These are phyloP conservation scores for Dacryopinax spathularia DNA, from an alignment of 768 basidiomycete species.

Conservation along the genomic window DNA sequence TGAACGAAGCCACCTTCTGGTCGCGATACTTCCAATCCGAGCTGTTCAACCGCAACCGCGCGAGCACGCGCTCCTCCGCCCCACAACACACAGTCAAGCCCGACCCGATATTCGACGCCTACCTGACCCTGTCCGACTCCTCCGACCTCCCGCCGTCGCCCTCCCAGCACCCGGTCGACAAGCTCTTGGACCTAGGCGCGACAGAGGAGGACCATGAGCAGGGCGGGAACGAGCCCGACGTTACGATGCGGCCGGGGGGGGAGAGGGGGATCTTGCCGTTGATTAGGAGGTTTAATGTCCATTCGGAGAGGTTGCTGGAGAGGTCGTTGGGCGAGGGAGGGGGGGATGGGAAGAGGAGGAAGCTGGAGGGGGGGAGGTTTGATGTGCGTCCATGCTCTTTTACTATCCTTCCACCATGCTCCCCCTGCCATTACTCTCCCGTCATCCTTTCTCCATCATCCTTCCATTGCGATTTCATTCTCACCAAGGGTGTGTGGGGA, in stretches of 20 bases:
- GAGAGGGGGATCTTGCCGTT: constrained; percentile 78
- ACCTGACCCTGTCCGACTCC: constrained; percentile 94
- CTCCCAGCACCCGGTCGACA: constrained; percentile 45
- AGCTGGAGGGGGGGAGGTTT: neutral
- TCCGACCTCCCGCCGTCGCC: constrained; percentile 35
- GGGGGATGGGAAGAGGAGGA: neutral
- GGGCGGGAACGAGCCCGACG: constrained; percentile 79
- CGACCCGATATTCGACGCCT: constrained; percentile 89
- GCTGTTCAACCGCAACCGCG: constrained; percentile 87
- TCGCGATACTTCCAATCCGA: constrained; percentile 91
- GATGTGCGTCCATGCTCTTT: constrained; percentile 15
- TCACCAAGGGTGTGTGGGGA: too few relatives aligned
- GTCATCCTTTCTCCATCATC: too few relatives aligned
- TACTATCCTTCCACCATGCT: neutral
- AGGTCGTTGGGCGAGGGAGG: constrained; percentile 24
- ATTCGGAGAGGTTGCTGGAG: constrained; percentile 77
- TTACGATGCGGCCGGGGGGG: constrained; percentile 91
- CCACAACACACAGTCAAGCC: constrained; percentile 74
- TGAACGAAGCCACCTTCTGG: constrained; percentile 90
- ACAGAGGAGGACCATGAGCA: constrained; percentile 79
- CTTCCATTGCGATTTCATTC: too few relatives aligned
- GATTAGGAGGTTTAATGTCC: constrained; percentile 95
- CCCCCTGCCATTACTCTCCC: neutral
- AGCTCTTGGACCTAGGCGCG: constrained; percentile 73
- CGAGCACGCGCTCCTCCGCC: constrained; percentile 76